Conservation (phyloP, 176 grass and related monocot genomes). For the Hordeum marinum region DNA sequence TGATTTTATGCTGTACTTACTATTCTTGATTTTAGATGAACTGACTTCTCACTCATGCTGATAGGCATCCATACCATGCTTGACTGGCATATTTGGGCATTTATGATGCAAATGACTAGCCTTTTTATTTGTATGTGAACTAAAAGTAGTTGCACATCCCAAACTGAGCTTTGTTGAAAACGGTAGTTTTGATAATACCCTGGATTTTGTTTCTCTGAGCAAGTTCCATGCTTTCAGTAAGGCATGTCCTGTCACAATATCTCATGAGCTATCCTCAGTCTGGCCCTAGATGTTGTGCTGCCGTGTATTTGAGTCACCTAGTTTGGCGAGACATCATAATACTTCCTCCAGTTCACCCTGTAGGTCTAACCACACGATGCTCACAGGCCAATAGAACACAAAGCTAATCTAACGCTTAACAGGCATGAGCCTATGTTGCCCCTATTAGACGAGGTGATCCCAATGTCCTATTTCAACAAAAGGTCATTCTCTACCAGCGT, state of each 20-base stretch:
- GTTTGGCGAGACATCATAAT: slow-evolving; percentile 1
- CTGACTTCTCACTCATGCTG: background rate
- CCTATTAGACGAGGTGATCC: background rate
- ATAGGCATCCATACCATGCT: background rate
- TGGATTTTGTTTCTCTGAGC: background rate
- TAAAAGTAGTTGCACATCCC: background rate
- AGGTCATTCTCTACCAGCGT: background rate
- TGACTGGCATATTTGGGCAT: background rate
- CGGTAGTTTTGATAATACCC: background rate
- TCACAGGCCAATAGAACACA: background rate
- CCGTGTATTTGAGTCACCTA: background rate
- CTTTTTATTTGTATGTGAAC: background rate
- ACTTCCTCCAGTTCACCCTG: background rate
- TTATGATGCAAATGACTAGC: background rate
- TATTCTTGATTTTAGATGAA: slow-evolving; percentile 1
- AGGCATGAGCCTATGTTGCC: background rate
- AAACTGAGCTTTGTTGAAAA: background rate
- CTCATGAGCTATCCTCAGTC: background rate
- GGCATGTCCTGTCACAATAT: background rate
- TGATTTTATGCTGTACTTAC: background rate
- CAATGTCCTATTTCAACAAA: background rate
- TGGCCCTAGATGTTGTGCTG: background rate
- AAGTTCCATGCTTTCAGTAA: background rate
- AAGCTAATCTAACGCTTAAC: background rate
- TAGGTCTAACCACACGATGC: background rate